Conservation (phyloP, 208 protist genomes). For the Leptomonas pyrrhocoris region DNA sequence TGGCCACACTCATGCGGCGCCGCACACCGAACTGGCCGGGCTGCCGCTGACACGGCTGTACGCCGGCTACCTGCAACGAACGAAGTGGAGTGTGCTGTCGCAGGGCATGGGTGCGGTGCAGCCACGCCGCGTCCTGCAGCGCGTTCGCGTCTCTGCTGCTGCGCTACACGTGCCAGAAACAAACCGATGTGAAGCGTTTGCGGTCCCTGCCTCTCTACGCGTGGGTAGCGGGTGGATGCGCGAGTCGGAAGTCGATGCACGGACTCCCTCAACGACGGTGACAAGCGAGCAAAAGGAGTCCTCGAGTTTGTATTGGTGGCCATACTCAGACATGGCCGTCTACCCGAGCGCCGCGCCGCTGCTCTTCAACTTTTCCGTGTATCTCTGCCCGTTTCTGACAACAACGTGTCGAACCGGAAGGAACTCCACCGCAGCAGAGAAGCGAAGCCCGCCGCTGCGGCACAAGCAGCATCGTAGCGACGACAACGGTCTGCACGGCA, state of each 20-base stretch:
- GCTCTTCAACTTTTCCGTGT: slow-evolving; percentile 93
- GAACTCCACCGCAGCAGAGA: no score
- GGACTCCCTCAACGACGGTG: neutral
- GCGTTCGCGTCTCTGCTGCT: slow-evolving; percentile 5
- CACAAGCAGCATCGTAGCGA: no score
- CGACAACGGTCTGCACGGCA: neutral
- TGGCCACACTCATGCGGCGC: neutral
- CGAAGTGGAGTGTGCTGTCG: slow-evolving; percentile 51
- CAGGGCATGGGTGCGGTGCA: slow-evolving; percentile 72
- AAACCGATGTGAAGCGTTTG: slow-evolving; percentile 12
- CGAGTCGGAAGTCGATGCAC: neutral
- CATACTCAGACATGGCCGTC: slow-evolving; percentile 91
- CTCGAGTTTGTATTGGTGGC: slow-evolving; percentile 87
- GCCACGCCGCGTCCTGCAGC: slow-evolving; percentile 38
- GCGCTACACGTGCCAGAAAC: neutral
- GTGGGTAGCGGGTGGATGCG: neutral
- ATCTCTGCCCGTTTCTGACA: slow-evolving; percentile 25
- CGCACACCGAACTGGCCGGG: slow-evolving; percentile 19
- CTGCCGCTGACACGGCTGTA: slow-evolving; percentile 38
- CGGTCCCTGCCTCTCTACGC: slow-evolving; percentile 15
- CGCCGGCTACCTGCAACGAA: slow-evolving; percentile 38
- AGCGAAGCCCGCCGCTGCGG: no score
- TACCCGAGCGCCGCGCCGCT: slow-evolving; percentile 79
- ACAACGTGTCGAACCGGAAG: neutral
- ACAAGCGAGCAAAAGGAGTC: neutral